These are phyloP conservation scores for Aspergillus coremiiformis DNA, from an alignment of 495 filamentous ascomycete genomes.

Conservation along the genomic window DNA sequence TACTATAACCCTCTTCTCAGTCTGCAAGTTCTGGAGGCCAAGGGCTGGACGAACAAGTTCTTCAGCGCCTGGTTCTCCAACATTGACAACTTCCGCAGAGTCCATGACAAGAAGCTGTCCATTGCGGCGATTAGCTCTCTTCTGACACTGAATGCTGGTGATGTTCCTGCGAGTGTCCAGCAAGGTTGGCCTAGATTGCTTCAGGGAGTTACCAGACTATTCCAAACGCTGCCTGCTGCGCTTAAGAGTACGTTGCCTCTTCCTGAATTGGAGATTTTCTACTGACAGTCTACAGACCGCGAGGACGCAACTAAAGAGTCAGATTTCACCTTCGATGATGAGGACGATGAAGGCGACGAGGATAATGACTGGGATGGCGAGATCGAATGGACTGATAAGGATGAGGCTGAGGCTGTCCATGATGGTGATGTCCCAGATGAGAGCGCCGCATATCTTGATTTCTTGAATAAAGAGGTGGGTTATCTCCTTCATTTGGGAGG, in stretches of 20 bases:
- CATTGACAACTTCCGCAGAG: slow-evolving; percentile 86
- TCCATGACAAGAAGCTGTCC: slow-evolving; percentile 97
- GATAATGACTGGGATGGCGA: slow-evolving; percentile 60
- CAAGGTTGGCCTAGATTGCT: slow-evolving; percentile 95
- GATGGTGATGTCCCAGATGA: slow-evolving; percentile 72
- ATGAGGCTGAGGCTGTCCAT: slow-evolving; percentile 47
- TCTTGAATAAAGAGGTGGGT: slow-evolving; percentile 79
- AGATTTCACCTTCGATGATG: slow-evolving; percentile 71
- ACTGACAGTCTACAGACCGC: slow-evolving; percentile 49
- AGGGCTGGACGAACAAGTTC: slow-evolving; percentile 98
- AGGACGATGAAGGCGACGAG: slow-evolving; percentile 68
- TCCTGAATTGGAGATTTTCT: not conserved
- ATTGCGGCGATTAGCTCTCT: slow-evolving; percentile 87
- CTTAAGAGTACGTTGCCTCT: slow-evolving; percentile 57
- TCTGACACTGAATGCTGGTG: slow-evolving; percentile 62
- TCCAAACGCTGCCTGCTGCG: slow-evolving; percentile 83
- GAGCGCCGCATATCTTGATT: slow-evolving; percentile 89
- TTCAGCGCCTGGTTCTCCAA: slow-evolving; percentile 96
- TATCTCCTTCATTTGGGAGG: not conserved
- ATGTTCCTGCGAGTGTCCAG: slow-evolving; percentile 82
- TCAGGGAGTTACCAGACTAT: slow-evolving; percentile 82
- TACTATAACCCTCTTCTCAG: slow-evolving; percentile 88
- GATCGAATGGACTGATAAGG: slow-evolving; percentile 63
- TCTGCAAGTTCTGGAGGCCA: slow-evolving; percentile 78
- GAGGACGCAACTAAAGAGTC: slow-evolving; percentile 88